Base-by-base conservation (phyloP, 306 rosid genomes). In the Gastrolobium villosum region DNA sequence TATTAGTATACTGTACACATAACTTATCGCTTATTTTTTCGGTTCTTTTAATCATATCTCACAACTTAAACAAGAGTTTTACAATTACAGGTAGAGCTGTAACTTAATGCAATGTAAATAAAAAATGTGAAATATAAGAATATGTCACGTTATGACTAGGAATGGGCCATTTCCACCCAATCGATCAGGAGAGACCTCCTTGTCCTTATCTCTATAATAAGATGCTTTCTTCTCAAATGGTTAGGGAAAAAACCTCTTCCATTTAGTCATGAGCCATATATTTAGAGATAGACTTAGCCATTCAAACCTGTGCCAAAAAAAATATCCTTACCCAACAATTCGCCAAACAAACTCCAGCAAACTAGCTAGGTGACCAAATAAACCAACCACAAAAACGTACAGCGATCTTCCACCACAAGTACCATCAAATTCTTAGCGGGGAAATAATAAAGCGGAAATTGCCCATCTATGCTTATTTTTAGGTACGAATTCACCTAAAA, bases 321-420 rank as follows among this genome's bases (percentile, higher is more conserved):
- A 28, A 39, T 7, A 14, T 52, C 28, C 15, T 26, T 65, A 43
- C 0, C 53, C 34, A 9, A 26, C 14, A 32, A 4, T 30, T 49
- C 41, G 41, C 41, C 41, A 5, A 30, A 45, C 36, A 52, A 52
- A 70, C 65, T 7, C 10, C 11, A 26, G 6, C 52, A 53, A 71
- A 10, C 65, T 40, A 39, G 14, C 63, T 40, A 6, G 66, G 66
- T 55, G 66, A 39, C 77, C 37, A 15, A 52, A 41, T 35, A 9
- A 70, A 52, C 31, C 46, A 14, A 34, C 32, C 44, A 53, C 3
- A 11, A 6, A 71, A 15, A 20, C 26, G 13, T 53, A 26, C 28
- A 36, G 13, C 26, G 28, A 53, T 9, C 28, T 26, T 54, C 28
- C 76, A 36, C 20, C 39, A 15, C 31, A 36, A 71, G 5, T 20